Evolutionary conservation across 169 alveolate species (phyloP).

Genomic region (Cryptosporidium bovis): DNA sequence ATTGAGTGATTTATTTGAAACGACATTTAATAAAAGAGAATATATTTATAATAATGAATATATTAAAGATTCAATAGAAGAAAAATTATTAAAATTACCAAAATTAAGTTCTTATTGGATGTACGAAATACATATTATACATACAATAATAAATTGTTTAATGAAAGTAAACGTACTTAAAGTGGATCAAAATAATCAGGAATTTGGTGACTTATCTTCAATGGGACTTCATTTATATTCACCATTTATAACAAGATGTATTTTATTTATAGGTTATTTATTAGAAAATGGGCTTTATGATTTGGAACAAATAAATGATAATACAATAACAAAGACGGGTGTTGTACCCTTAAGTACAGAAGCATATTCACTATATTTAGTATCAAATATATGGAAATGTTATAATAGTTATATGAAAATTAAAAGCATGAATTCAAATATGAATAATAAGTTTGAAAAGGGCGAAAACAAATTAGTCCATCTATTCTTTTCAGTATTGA

Average conservation of each 20-base stretch:
- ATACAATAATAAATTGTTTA: slow-evolving; percentile 13
- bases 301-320: slow-evolving; percentile 8
- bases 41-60: slow-evolving; percentile 26
- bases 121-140: slow-evolving; percentile 34
- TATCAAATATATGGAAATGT: slow-evolving; percentile 44
- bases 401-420: slow-evolving; percentile 21
- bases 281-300: slow-evolving; percentile 40
- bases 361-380: slow-evolving; percentile 43
- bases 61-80: slow-evolving; percentile 51
- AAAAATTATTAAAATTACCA: slow-evolving; percentile 24
- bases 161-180: slow-evolving; percentile 8
- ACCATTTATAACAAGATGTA: slow-evolving; percentile 59
- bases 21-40: slow-evolving; percentile 17
- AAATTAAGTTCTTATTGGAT: slow-evolving; percentile 51
- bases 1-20: not conserved
- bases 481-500: slow-evolving; percentile 5
- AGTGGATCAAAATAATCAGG: slow-evolving; percentile 6
- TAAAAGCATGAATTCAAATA: not conserved
- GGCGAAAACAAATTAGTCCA: not conserved
- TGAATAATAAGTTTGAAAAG: slow-evolving; percentile 1
- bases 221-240: slow-evolving; percentile 61
- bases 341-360: slow-evolving; percentile 46
- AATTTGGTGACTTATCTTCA: not conserved
- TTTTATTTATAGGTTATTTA: slow-evolving; percentile 33
- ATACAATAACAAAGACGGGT: slow-evolving; percentile 34